Conservation (phyloP, 257 asterid species). For the Solanum habrochaites region DNA sequence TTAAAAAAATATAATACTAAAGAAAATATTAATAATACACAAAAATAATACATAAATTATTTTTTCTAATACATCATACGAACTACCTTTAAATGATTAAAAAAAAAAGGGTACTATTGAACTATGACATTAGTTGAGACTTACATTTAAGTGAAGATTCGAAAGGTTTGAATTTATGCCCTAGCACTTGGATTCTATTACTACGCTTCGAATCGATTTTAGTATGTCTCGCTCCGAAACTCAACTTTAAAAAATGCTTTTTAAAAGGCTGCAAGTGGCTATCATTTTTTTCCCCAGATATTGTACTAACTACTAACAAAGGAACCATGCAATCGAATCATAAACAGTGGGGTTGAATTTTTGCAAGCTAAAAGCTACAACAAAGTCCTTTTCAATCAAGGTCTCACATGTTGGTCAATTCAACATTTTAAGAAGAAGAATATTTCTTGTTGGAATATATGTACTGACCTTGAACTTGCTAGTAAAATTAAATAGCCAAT, state of each 20-base stretch:
- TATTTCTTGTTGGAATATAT: not conserved
- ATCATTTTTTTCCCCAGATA: not conserved
- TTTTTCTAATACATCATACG: too few species aligned
- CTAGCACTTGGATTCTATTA: not conserved
- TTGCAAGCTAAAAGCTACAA: not conserved
- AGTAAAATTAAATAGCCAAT: too few species aligned
- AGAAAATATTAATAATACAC: too few species aligned
- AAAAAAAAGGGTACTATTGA: not conserved
- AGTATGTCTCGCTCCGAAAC: not conserved
- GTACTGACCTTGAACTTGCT: too few species aligned
- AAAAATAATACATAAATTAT: too few species aligned
- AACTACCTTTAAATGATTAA: accelerated
- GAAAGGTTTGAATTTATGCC: not conserved
- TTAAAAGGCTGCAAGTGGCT: not conserved
- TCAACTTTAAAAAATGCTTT: not conserved
- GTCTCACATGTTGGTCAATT: not conserved
- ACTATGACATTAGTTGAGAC: not conserved
- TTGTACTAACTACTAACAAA: not conserved
- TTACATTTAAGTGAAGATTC: not conserved
- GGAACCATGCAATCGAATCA: not conserved
- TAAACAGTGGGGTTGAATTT: not conserved
- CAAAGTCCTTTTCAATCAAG: not conserved
- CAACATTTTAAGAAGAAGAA: not conserved
- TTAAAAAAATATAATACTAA: too few species aligned
- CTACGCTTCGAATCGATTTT: not conserved